Conservation (phyloP, 768 basidiomycete genomes). For the Boletus coccyginus region DNA sequence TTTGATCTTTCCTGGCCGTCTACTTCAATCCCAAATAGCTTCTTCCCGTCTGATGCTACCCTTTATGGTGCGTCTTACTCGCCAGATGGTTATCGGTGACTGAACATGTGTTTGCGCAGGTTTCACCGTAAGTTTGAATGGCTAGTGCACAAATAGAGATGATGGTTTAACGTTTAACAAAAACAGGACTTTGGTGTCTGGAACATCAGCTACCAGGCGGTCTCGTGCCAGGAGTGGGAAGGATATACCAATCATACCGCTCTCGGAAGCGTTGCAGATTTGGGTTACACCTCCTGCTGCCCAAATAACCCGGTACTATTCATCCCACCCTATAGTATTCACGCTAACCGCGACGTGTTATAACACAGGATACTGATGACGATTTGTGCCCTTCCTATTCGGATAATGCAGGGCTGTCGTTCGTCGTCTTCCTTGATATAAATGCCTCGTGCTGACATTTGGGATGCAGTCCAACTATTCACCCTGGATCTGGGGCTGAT, state of each 20-base stretch:
- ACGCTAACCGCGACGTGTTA: slow-evolving; percentile 3
- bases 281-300: slow-evolving; percentile 67
- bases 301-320: slow-evolving; percentile 61
- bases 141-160: background rate
- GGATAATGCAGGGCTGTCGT: slow-evolving; percentile 64
- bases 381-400: slow-evolving; percentile 71
- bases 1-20: slow-evolving; percentile 85
- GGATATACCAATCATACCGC: slow-evolving; percentile 59
- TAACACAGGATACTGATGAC: slow-evolving; percentile 39
- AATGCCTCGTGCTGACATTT: slow-evolving; percentile 4
- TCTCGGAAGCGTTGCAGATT: slow-evolving; percentile 60
- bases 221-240: slow-evolving; percentile 66
- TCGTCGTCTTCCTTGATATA: slow-evolving; percentile 18
- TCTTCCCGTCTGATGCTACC: slow-evolving; percentile 70
- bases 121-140: slow-evolving; percentile 34
- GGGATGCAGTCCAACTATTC: slow-evolving; percentile 28
- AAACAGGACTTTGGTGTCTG: slow-evolving; percentile 81
- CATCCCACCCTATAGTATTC: background rate
- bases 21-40: slow-evolving; percentile 60
- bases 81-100: slow-evolving; percentile 5
- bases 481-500: slow-evolving; percentile 23
- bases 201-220: slow-evolving; percentile 70
- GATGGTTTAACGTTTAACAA: background rate
- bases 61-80: slow-evolving; percentile 51
- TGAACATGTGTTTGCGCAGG: slow-evolving; percentile 36